A percentile compares a stretch with the other conserved stretches of the same genome.
Evolutionary conservation across 768 basidiomycete species (phyloP).

Genomic region (Lactarius hatsudake): DNA sequence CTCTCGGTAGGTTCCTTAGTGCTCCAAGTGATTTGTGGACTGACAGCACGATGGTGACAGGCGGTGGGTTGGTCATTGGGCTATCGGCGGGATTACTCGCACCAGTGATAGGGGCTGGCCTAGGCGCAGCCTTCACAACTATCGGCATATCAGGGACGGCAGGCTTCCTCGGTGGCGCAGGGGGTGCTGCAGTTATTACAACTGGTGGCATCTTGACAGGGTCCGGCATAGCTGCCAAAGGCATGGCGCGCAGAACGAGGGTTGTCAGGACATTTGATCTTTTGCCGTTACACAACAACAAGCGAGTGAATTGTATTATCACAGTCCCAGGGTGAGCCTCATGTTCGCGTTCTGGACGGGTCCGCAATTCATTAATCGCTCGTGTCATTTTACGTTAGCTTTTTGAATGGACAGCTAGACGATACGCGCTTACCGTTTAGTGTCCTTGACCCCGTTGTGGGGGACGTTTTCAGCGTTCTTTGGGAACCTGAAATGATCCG

Average conservation of each 20-base stretch:
- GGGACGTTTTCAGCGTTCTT: conserved; percentile 92
- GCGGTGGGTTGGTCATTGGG: conserved; percentile 95
- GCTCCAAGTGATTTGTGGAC: background rate
- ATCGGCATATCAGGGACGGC: conserved; percentile 90
- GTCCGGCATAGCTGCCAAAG: conserved; percentile 81
- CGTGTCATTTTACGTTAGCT: conserved; percentile 46
- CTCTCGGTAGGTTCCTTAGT: conserved; percentile 45
- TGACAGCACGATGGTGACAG: conserved; percentile 37
- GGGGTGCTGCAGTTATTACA: conserved; percentile 94
- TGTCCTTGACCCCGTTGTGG: conserved; percentile 93
- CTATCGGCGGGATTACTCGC: conserved; percentile 93
- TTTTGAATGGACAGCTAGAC: conserved; percentile 87
- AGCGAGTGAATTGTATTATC: conserved; percentile 91
- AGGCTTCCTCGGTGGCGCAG: conserved; percentile 87
- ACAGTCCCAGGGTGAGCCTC: conserved; percentile 86
- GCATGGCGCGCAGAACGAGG: conserved; percentile 87
- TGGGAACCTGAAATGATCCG: conserved; percentile 99
- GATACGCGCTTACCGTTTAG: conserved; percentile 97
- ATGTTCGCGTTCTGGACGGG: conserved; percentile 8
- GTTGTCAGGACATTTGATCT: conserved; percentile 93
- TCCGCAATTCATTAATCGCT: background rate
- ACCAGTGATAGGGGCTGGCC: conserved; percentile 92
- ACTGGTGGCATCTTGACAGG: conserved; percentile 95
- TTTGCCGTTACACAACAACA: conserved; percentile 94
- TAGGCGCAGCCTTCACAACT: conserved; percentile 88